Conservation (phyloP, 345 rosid species). For the Excoecaria agallocha region DNA sequence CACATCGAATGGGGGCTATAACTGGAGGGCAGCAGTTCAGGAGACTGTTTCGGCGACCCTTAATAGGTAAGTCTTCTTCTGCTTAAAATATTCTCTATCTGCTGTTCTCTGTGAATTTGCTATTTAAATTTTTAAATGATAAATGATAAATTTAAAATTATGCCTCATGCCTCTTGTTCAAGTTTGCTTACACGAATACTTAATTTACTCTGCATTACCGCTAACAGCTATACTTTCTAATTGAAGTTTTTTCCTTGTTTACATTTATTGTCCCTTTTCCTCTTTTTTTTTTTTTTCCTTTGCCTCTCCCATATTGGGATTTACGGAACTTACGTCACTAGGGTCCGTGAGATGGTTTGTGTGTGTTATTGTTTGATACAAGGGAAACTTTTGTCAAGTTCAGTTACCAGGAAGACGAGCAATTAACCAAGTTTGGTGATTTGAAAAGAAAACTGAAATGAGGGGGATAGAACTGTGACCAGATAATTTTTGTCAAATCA, state of each 20-base stretch:
- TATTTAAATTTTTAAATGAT: not conserved
- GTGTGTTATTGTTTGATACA: not conserved
- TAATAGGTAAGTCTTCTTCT: constrained; percentile 58
- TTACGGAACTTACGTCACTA: not conserved
- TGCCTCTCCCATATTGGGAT: not conserved
- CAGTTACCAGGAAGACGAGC: not conserved
- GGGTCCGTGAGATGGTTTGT: not conserved
- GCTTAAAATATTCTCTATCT: constrained; percentile 10
- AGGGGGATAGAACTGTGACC: too few relatives aligned
- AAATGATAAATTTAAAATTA: not conserved
- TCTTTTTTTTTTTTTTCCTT: not conserved
- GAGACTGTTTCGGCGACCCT: constrained; percentile 95
- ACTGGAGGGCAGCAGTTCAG: constrained; percentile 94
- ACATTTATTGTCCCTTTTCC: not conserved
- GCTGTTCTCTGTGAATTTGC: constrained; percentile 1
- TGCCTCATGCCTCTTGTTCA: not conserved
- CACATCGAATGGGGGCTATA: constrained; percentile 85
- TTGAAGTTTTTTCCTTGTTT: too few relatives aligned
- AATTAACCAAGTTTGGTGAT: not conserved
- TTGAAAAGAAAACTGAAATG: not conserved
- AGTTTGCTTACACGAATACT: not conserved
- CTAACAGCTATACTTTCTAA: not conserved
- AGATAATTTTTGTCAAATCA: not conserved
- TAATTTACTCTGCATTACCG: not conserved
- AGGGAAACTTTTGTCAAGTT: not conserved